phyloP scores from a whole-genome alignment of 768 basidiomycete species.

The Pleurotus citrinopileatus region DNA sequence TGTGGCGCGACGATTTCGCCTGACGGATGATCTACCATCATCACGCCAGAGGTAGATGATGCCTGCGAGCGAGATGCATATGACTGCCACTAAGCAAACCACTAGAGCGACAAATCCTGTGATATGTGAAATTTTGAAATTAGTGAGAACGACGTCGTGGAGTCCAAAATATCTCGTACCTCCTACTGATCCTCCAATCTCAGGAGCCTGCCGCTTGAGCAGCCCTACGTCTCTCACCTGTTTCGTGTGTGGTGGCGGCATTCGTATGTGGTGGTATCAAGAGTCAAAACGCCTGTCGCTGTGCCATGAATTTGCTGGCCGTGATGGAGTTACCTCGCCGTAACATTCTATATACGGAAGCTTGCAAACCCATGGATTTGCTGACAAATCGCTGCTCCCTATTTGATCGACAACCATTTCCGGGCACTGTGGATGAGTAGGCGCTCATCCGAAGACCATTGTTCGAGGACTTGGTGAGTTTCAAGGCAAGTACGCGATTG shows the following conservation, averaged over 20 bases:
- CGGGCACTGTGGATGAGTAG: too few relatives aligned
- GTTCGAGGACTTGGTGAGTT: too few relatives aligned
- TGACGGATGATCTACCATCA: too few relatives aligned
- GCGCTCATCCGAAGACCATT: too few relatives aligned
- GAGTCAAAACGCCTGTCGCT: neutral
- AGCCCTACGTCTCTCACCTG: neutral
- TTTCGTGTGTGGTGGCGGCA: neutral
- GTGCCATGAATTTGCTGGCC: slow-evolving; percentile 4
- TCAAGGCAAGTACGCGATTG: too few relatives aligned
- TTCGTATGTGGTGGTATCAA: neutral
- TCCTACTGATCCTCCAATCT: slow-evolving; percentile 7
- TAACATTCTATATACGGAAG: too few relatives aligned
- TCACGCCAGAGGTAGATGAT: slow-evolving; percentile 4
- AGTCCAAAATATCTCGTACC: neutral
- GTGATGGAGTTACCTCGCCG: neutral
- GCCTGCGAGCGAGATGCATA: slow-evolving; percentile 1
- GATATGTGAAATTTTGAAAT: neutral
- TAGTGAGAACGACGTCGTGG: neutral
- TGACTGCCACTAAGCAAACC: slow-evolving; percentile 5
- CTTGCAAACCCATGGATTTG: too few relatives aligned
- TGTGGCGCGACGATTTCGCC: too few relatives aligned
- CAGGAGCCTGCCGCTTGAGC: neutral
- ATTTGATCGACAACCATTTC: too few relatives aligned
- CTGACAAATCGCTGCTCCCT: too few relatives aligned
- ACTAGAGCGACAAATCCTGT: slow-evolving; percentile 6